Conservation (phyloP, 2,329 filamentous ascomycete species). For the Monosporascus sp. region DNA sequence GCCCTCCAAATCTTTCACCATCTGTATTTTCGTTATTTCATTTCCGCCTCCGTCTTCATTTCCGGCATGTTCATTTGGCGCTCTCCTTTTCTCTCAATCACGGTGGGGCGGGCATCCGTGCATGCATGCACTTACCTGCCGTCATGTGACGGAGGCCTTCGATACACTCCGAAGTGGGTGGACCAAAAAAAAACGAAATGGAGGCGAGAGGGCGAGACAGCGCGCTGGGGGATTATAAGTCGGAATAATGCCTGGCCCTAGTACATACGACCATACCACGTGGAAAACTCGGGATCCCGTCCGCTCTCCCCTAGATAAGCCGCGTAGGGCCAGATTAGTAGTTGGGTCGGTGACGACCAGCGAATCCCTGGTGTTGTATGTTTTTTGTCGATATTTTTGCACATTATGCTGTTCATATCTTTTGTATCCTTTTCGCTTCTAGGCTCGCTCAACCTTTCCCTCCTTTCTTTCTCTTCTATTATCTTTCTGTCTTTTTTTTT, state of each 20-base stretch:
- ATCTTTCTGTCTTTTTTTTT: neutral
- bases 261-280: constrained; percentile 28
- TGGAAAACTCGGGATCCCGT: constrained; percentile 26
- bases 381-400: constrained; percentile 15
- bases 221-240: constrained; percentile 11
- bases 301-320: constrained; percentile 29
- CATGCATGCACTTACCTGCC: too few relatives aligned
- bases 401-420: neutral
- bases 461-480: neutral
- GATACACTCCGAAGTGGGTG: too few relatives aligned
- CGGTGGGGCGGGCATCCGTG: too few relatives aligned
- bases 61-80: neutral
- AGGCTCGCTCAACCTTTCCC: neutral
- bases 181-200: too few relatives aligned
- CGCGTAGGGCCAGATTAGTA: too few relatives aligned
- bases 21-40: neutral
- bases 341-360: too few relatives aligned
- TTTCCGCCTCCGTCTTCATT: neutral
- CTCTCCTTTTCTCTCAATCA: neutral
- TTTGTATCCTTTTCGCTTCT: neutral
- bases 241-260: neutral
- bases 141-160: neutral
- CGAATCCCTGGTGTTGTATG: constrained; percentile 30
- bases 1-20: neutral
- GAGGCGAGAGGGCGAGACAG: too few relatives aligned